Evolutionary conservation across 2,329 filamentous ascomycete genomes (phyloP).

Genomic region (Monosporascus sp.): DNA sequence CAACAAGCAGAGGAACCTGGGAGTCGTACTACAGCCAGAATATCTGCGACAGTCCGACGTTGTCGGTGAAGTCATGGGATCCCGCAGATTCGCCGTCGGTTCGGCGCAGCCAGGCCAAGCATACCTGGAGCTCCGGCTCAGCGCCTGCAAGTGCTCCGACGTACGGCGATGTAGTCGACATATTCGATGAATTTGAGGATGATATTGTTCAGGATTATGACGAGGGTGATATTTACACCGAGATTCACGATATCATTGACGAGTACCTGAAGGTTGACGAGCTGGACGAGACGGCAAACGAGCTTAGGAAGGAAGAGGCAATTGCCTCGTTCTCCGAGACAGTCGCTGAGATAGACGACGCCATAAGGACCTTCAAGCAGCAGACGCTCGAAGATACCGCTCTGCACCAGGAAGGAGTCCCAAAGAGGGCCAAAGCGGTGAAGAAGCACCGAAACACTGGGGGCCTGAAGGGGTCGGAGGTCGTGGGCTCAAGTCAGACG

Average conservation of each 20-base stretch:
- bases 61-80: background rate
- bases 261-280: constrained; percentile 13
- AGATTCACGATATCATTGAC: constrained; percentile 24
- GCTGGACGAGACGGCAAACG: background rate
- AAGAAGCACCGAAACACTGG: background rate
- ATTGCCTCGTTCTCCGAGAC: constrained; percentile 9
- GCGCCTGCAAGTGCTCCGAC: background rate
- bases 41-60: background rate
- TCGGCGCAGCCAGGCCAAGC: background rate
- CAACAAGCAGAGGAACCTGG: background rate
- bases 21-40: background rate
- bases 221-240: constrained; percentile 12
- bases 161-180: background rate
- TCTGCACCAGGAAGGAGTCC: background rate
- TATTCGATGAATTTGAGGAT: background rate
- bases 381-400: background rate
- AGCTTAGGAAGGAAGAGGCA: constrained; percentile 8
- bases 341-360: constrained; percentile 13
- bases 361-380: constrained; percentile 6
- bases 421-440: background rate
- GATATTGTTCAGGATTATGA: background rate
- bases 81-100: background rate
- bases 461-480: background rate
- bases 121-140: background rate
- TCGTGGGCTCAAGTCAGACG: background rate